These are phyloP conservation scores for Ophiosphaerella narmari DNA, from an alignment of 2,329 filamentous ascomycete genomes.

Conservation along the genomic window DNA sequence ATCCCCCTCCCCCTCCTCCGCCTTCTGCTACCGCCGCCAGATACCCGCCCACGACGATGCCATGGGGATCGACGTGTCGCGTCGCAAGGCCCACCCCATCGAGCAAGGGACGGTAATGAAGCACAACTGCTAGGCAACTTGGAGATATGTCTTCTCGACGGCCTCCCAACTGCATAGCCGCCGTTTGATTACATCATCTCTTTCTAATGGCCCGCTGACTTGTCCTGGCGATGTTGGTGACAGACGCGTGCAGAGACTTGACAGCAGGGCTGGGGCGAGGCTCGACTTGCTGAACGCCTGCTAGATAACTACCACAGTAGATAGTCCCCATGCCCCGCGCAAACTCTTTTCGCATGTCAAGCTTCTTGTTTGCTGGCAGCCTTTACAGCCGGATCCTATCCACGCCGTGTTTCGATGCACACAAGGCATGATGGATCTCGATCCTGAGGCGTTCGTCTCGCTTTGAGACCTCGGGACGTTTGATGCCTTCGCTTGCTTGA, in stretches of 20 bases:
- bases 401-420: not conserved
- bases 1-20: too few species aligned
- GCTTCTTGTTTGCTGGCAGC: too few species aligned
- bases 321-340: too few species aligned
- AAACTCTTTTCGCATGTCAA: too few species aligned
- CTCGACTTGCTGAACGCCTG: not conserved
- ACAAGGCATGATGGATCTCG: not conserved
- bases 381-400: too few species aligned
- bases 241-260: not conserved
- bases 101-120: not conserved
- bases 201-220: too few species aligned
- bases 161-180: not conserved
- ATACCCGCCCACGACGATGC: not conserved
- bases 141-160: not conserved
- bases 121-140: not conserved
- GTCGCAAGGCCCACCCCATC: not conserved
- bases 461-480: slow-evolving; percentile 26
- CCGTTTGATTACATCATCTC: too few species aligned
- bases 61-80: not conserved
- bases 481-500: slow-evolving; percentile 30
- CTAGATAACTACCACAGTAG: too few species aligned
- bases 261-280: not conserved
- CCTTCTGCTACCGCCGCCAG: not conserved
- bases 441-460: not conserved
- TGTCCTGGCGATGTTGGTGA: not conserved